A percentile compares a stretch with the other conserved stretches of the same genome.
Conservation (phyloP, 768 basidiomycete genomes). For the Candolleomyces aberdarensis region DNA sequence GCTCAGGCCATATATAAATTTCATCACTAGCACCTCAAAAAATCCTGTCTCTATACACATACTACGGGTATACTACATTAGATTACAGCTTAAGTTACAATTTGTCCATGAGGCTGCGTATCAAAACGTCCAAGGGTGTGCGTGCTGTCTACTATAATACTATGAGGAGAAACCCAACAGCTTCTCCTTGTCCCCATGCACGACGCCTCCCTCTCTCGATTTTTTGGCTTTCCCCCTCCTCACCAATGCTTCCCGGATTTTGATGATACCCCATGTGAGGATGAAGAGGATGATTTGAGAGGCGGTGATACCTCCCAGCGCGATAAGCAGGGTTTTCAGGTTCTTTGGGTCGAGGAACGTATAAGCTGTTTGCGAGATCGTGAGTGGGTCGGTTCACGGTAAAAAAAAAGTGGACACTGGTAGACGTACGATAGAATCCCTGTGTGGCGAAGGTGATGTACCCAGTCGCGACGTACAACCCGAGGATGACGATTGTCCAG, state of each 20-base stretch:
- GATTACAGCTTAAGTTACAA: too few relatives aligned
- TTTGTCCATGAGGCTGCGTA: too few relatives aligned
- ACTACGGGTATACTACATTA: too few relatives aligned
- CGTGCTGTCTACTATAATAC: too few relatives aligned
- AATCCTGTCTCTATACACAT: too few relatives aligned
- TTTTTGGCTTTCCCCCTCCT: not conserved
- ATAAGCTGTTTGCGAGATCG: constrained; percentile 45
- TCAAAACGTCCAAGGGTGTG: too few relatives aligned
- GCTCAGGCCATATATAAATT: too few relatives aligned
- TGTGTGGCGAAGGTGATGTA: constrained; percentile 63
- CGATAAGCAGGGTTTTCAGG: constrained; percentile 46
- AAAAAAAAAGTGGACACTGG: too few relatives aligned
- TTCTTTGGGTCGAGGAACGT: constrained; percentile 55
- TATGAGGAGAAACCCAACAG: too few relatives aligned
- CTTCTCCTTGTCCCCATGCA: too few relatives aligned
- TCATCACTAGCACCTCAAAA: too few relatives aligned
- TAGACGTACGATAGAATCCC: constrained; percentile 57
- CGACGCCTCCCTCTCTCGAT: too few relatives aligned
- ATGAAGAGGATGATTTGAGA: constrained; percentile 51
- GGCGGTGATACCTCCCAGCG: constrained; percentile 56
- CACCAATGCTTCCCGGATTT: constrained; percentile 29
- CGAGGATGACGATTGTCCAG: constrained; percentile 46
- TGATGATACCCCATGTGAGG: constrained; percentile 39
- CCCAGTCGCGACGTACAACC: constrained; percentile 57
- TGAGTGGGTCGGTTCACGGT: not conserved